These are phyloP conservation scores for Hymenoscyphus linearis DNA, from an alignment of 2,329 filamentous ascomycete genomes.

Conservation along the genomic window DNA sequence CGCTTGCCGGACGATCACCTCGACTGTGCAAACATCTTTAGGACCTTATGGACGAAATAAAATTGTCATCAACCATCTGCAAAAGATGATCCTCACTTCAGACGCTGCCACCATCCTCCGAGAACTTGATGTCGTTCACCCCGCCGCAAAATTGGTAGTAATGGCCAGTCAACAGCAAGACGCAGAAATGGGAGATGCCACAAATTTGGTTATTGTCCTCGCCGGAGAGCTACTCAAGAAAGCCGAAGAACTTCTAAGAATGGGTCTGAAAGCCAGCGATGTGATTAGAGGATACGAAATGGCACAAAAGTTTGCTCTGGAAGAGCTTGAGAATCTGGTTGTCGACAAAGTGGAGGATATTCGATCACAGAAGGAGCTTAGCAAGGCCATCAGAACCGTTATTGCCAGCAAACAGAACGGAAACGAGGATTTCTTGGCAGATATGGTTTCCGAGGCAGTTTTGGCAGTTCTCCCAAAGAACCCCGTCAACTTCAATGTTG, in stretches of 20 bases:
- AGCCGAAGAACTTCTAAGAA: constrained; percentile 90
- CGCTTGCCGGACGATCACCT: constrained; percentile 90
- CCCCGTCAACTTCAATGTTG: constrained; percentile 92
- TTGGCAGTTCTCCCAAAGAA: constrained; percentile 94
- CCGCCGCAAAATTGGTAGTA: constrained; percentile 92
- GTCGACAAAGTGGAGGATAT: constrained; percentile 89
- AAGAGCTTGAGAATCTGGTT: constrained; percentile 78
- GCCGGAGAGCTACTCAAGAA: constrained; percentile 95
- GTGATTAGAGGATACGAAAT: constrained; percentile 95
- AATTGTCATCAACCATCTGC: constrained; percentile 98
- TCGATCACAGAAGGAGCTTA: constrained; percentile 73
- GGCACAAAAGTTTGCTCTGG: constrained; percentile 82
- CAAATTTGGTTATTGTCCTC: constrained; percentile 92
- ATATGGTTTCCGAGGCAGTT: constrained; percentile 78
- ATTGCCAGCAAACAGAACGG: constrained; percentile 96
- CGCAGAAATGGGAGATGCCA: constrained; percentile 97
- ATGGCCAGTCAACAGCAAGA: constrained; percentile 99
- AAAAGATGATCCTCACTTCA: constrained; percentile 99
- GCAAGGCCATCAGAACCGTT: constrained; percentile 93
- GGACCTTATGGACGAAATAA: constrained; percentile 98
- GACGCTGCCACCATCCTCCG: constrained; percentile 96
- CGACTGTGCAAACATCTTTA: constrained; percentile 93
- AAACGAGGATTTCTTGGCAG: constrained; percentile 80
- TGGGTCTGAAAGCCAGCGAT: constrained; percentile 98
- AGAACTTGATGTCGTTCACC: constrained; percentile 97